Evolutionary conservation across 2,329 filamentous ascomycete species (phyloP).

Genomic region (Arthrinium phaeospermum): DNA sequence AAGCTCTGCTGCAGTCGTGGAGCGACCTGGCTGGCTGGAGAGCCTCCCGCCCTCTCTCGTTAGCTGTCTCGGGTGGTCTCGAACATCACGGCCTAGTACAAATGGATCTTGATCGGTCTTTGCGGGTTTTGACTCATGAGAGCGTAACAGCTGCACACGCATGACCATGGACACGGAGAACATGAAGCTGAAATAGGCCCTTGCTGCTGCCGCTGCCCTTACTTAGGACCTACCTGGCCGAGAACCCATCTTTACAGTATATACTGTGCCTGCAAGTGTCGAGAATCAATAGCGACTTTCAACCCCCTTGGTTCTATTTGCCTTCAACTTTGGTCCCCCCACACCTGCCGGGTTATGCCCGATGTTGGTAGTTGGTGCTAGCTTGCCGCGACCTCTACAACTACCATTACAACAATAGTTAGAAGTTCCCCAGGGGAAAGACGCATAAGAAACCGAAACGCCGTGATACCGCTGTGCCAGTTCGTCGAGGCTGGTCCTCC

Average conservation of each 20-base stretch:
- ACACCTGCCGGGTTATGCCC: neutral
- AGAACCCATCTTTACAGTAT: neutral
- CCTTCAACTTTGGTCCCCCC: neutral
- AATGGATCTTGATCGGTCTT: neutral
- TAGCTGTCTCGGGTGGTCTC: neutral
- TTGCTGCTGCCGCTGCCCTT: neutral
- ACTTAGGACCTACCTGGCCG: neutral
- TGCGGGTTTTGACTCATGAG: neutral
- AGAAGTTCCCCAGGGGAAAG: neutral
- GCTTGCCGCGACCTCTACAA: neutral
- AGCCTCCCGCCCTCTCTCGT: neutral
- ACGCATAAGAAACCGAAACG: neutral
- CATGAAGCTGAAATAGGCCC: neutral
- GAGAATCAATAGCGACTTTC: neutral
- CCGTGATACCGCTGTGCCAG: neutral
- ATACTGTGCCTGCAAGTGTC: neutral
- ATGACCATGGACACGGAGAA: neutral
- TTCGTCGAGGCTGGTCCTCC: slow-evolving; percentile 23
- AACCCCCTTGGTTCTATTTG: neutral
- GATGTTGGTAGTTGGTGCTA: neutral
- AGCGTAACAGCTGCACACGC: neutral
- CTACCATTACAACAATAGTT: neutral
- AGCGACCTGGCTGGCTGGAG: slow-evolving; percentile 11
- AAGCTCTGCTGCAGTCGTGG: neutral
- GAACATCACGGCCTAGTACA: neutral